A percentile compares a stretch with the other conserved stretches of the same genome.
Conservation (phyloP, 352 stramenopile genomes). For the Thalassiosira hispida region DNA sequence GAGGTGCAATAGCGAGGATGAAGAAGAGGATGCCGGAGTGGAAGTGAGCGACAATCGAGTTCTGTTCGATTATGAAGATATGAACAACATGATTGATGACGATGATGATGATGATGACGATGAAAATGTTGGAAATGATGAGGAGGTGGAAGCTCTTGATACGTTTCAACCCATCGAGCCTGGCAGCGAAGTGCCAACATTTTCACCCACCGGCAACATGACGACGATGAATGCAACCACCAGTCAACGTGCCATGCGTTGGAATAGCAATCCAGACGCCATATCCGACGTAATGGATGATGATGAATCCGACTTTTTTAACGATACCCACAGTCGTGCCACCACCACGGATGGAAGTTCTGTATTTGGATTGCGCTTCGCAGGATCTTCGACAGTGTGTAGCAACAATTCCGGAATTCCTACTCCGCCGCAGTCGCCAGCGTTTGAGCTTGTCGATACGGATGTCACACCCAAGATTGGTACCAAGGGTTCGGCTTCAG, state of each 20-base stretch:
- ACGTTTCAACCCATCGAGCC: slow-evolving; percentile 17
- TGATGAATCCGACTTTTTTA: slow-evolving; percentile 21
- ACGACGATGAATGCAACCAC: not conserved
- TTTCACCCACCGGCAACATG: not conserved
- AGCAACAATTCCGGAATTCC: slow-evolving; percentile 9
- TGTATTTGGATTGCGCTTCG: slow-evolving; percentile 32
- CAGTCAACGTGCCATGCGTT: slow-evolving; percentile 11
- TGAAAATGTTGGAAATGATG: not conserved
- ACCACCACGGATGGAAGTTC: slow-evolving; percentile 11
- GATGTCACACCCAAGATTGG: slow-evolving; percentile 30
- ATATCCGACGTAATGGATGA: slow-evolving; percentile 48
- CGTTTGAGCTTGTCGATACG: slow-evolving; percentile 9
- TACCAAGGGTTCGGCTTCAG: slow-evolving; percentile 4
- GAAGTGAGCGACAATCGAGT: not conserved
- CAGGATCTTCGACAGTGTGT: slow-evolving; percentile 20
- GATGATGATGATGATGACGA: slow-evolving; percentile 2
- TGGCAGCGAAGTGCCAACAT: slow-evolving; percentile 20
- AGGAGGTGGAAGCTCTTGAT: slow-evolving; percentile 18
- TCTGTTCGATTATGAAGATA: slow-evolving; percentile 31
- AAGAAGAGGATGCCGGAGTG: slow-evolving; percentile 5
- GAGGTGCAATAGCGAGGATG: slow-evolving; percentile 11
- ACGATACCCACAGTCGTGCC: slow-evolving; percentile 10
- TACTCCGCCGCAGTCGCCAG: slow-evolving; percentile 16
- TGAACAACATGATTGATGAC: slow-evolving; percentile 28
- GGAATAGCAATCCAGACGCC: slow-evolving; percentile 39